phyloP scores from a whole-genome alignment of 768 basidiomycete genomes.

The Inosperma sp. region DNA sequence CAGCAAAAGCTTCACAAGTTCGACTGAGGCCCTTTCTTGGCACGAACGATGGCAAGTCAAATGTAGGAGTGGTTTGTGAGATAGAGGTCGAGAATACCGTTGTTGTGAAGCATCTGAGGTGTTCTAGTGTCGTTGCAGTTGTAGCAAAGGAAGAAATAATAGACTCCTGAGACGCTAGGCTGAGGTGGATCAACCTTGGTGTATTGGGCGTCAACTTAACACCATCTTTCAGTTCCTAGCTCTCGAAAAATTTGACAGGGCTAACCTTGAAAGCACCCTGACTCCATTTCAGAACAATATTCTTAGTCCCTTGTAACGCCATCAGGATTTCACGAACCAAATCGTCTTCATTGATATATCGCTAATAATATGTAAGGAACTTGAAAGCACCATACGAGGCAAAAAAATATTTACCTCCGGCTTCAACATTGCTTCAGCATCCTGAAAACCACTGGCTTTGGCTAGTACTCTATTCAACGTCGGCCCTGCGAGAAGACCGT shows the following conservation, averaged over 20 bases:
- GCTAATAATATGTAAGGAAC: constrained; percentile 32
- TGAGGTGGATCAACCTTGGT: constrained; percentile 63
- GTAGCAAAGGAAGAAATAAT: constrained; percentile 54
- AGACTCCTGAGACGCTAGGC: constrained; percentile 61
- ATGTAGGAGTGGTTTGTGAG: constrained; percentile 25
- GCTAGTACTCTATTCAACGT: constrained; percentile 35
- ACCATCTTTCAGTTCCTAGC: neutral
- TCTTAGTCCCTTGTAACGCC: constrained; percentile 67
- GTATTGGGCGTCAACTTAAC: constrained; percentile 45
- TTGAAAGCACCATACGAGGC: neutral
- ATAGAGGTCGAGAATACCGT: constrained; percentile 33
- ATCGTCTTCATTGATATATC: constrained; percentile 69
- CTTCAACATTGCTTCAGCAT: constrained; percentile 37
- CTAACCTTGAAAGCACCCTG: constrained; percentile 32
- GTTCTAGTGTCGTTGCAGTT: constrained; percentile 56
- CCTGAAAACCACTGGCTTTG: constrained; percentile 31
- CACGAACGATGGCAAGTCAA: constrained; percentile 12
- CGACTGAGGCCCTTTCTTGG: constrained; percentile 34
- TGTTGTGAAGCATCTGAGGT: constrained; percentile 57
- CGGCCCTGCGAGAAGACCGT: constrained; percentile 43
- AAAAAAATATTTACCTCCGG: constrained; percentile 35
- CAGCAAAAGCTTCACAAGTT: constrained; percentile 79
- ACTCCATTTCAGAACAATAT: constrained; percentile 46
- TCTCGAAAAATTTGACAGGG: neutral
- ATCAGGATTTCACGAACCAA: constrained; percentile 75